Base-by-base conservation (phyloP, 2,329 filamentous ascomycete genomes). In the Aspergillus proliferans region DNA sequence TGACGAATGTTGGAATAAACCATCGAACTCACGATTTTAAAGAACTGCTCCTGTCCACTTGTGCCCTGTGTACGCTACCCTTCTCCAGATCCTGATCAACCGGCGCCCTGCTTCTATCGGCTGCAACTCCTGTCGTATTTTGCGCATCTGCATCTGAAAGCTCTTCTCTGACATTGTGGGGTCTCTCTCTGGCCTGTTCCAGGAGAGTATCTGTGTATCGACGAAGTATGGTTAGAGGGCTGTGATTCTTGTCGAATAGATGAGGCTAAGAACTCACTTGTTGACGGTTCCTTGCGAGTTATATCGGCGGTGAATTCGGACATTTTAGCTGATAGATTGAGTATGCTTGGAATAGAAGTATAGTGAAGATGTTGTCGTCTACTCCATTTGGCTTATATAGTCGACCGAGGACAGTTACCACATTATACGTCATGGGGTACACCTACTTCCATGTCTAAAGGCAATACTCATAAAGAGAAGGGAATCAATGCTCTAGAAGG, bases 401-500 rank as follows among this genome's bases (percentile, higher is more conserved):
- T 36, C 34, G 34, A 36, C 34, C 14, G 2, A 36, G 34, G 2
- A 36, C 34, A 0, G 34, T 36, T 36, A 36, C 33, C 1, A 15
- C 1, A 15, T 15, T 36, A 36, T 36, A 36, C 33, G 33, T 36
- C 33, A 36, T 22, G 5, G 6, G 22, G 21, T 21, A 21, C 19
- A 21, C 19, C 22, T 19, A 15, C 30, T 33, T 33, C 30, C 10
- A 33, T 10, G 14, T 18, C 34, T 38, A 38, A 8, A 38, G 7
- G 36, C 7, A 18, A 8, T 19, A 15, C 12, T 15, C 15, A 46
- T 36, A 40, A 39, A 43, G 18, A 47, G 18, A 42, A 33, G 36
- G 21, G 43, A 22, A 45, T 15, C 34, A 45, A 36, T 49, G 43
- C 40, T 41, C 36, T 12, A 15, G 26, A 47, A 44, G 30, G 38